A percentile compares a stretch with the other conserved stretches of the same genome.
phyloP scores from a whole-genome alignment of 2,329 filamentous ascomycete genomes.

The Cordyceps tenuipes region DNA sequence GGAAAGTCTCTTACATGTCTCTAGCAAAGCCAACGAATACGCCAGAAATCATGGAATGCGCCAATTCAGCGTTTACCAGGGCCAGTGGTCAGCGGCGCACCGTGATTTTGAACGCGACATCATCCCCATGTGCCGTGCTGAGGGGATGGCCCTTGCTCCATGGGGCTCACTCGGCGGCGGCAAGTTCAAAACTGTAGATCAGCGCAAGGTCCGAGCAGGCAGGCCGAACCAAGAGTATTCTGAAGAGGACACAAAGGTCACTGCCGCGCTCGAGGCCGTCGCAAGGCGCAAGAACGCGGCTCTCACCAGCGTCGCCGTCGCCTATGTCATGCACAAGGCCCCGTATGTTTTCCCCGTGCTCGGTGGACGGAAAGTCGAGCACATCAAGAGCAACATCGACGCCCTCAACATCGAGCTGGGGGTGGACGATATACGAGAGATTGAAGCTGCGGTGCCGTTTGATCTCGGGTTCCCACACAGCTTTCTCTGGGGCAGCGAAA shows the following conservation, averaged over 20 bases:
- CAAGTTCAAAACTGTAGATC: conserved; percentile 33
- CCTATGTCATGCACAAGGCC: conserved; percentile 65
- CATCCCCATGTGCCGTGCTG: conserved; percentile 34
- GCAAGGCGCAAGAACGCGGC: conserved; percentile 33
- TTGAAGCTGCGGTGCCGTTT: conserved; percentile 55
- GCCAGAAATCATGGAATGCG: conserved; percentile 62
- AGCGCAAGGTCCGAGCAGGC: conserved; percentile 27
- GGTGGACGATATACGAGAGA: conserved; percentile 54
- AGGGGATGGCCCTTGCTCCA: conserved; percentile 46
- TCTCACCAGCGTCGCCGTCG: conserved; percentile 50
- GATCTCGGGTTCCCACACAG: conserved; percentile 59
- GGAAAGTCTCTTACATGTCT: conserved; percentile 11
- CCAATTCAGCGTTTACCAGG: conserved; percentile 50
- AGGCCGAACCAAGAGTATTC: conserved; percentile 30
- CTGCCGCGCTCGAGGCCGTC: conserved; percentile 40
- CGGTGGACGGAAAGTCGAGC: conserved; percentile 60
- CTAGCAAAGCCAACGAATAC: conserved; percentile 56
- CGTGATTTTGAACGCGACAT: conserved; percentile 36
- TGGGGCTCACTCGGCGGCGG: conserved; percentile 50
- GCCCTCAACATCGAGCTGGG: conserved; percentile 53
- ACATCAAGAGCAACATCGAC: conserved; percentile 62
- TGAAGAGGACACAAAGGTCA: conserved; percentile 44
- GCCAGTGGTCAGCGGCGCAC: conserved; percentile 30
- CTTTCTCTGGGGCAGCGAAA: conserved; percentile 41
- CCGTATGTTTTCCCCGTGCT: conserved; percentile 67